Evolutionary conservation across 306 rosid genomes (phyloP), one percentile per base, ranked within the genome.

Genomic region (Vigna radiata): DNA sequence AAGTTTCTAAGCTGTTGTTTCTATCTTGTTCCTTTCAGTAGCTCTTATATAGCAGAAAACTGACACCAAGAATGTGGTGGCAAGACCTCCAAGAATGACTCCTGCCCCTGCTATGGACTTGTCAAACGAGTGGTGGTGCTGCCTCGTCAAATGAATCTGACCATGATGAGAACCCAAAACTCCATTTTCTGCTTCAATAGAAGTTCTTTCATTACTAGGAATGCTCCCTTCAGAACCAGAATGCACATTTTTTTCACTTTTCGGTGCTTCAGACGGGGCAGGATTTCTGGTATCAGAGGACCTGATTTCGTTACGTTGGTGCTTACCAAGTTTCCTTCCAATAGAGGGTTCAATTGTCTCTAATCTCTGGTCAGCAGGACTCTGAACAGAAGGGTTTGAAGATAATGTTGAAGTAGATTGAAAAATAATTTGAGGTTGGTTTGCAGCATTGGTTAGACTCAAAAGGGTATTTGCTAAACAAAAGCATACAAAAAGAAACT

Each of bases 41-140:
- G 90, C 97, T 90, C 82, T 90, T 18, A 91, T 91, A 83, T 91
- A 93, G 72, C 98, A 90, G 49, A 85, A 86, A 83, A 94, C 50
- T 0, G 91, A 81, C 48, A 91, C 91, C 79, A 86, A 47, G 67
- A 93, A 93, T 4, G 97, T 87, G 9, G 94, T 84, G 25, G 89
- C 97, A 72, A 94, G 90, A 68, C 98, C 97, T 64, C 96, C 98
- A 37, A 94, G 91, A 46, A 94, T 91, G 73, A 94, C 90, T 8
- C 93, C 94, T 1, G 91, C 98, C 0, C 96, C 96, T 3, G 87
- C 93, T 1, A 90, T 65, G 9, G 98, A 91, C 88, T 75, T 91
- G 49, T 94, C 97, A n/a, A 67, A 49, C 5, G 88, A 70, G 11
- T 75, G 89, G 15, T 80, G 87, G 15, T 77, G 90, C 14, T 81